Percentiles rank a stretch among this genome's conserved stretches.
phyloP scores from a whole-genome alignment of 192 early-diverging fungal genomes.

The Coemansia sp. region DNA sequence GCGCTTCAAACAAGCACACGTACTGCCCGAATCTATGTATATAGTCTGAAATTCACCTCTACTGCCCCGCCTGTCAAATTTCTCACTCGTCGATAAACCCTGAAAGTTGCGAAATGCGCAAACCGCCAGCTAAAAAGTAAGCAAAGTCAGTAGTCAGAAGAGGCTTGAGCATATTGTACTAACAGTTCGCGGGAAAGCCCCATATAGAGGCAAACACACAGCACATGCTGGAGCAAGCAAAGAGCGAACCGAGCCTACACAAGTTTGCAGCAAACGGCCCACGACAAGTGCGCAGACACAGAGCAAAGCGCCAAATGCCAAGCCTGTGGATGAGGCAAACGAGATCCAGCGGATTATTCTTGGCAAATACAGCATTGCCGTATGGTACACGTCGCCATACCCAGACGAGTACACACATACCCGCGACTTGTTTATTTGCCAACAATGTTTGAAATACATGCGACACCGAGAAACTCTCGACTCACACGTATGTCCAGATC shows the following conservation, averaged over 20 bases:
- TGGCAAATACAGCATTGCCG: conserved; percentile 80
- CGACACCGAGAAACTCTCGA: conserved; percentile 64
- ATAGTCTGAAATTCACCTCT: background rate
- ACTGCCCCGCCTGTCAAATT: background rate
- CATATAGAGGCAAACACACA: background rate
- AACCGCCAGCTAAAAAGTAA: conserved; percentile 26
- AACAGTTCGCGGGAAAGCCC: no score
- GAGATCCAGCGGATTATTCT: conserved; percentile 61
- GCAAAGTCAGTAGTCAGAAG: background rate
- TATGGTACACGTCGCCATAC: conserved; percentile 95
- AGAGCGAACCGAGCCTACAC: background rate
- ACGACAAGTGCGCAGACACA: background rate
- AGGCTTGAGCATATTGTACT: background rate
- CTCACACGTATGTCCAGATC: conserved; percentile 57
- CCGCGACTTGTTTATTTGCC: conserved; percentile 80
- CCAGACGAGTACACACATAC: conserved; percentile 81
- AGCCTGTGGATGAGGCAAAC: background rate
- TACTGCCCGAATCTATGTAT: background rate
- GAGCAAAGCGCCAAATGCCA: background rate
- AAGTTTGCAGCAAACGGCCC: background rate
- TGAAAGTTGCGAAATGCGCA: conserved; percentile 14
- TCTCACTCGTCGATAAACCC: no score
- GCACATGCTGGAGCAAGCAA: background rate
- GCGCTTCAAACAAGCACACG: background rate
- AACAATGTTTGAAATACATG: conserved; percentile 94